These are phyloP conservation scores for Puccinia coronata DNA, from an alignment of 1,284 basidiomycete species.

Conservation along the genomic window DNA sequence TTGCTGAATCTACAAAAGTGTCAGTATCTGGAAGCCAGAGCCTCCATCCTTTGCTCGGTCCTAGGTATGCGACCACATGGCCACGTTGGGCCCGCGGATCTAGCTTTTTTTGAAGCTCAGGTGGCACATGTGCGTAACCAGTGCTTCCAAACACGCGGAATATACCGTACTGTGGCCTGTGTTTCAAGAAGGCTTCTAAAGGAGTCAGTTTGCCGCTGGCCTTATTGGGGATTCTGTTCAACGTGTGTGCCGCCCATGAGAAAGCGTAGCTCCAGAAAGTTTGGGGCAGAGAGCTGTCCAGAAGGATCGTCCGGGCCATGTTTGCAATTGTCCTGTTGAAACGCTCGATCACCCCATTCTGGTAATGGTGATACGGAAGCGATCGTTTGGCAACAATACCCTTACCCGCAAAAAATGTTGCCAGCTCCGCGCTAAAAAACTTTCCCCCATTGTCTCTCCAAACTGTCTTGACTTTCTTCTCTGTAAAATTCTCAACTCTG, in stretches of 20 bases:
- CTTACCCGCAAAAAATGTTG: too few species aligned
- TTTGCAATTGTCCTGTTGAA: neutral
- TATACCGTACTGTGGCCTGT: neutral
- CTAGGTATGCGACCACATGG: neutral
- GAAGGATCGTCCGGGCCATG: neutral
- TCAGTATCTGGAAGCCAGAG: neutral
- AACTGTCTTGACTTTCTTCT: too few species aligned
- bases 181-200: neutral
- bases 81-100: neutral
- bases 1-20: neutral
- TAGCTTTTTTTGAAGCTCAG: neutral
- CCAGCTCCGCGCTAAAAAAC: too few species aligned
- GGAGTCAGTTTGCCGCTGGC: neutral
- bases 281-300: neutral
- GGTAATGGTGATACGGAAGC: too few species aligned
- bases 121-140: conserved; percentile 6
- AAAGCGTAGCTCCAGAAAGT: conserved; percentile 21
- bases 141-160: neutral
- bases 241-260: neutral
- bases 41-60: neutral
- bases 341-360: too few species aligned
- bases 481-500: too few species aligned
- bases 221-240: conserved; percentile 16
- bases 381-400: too few species aligned
- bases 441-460: too few species aligned